Base-by-base conservation (phyloP, 768 basidiomycete species). In the Lactarius trivialis region DNA sequence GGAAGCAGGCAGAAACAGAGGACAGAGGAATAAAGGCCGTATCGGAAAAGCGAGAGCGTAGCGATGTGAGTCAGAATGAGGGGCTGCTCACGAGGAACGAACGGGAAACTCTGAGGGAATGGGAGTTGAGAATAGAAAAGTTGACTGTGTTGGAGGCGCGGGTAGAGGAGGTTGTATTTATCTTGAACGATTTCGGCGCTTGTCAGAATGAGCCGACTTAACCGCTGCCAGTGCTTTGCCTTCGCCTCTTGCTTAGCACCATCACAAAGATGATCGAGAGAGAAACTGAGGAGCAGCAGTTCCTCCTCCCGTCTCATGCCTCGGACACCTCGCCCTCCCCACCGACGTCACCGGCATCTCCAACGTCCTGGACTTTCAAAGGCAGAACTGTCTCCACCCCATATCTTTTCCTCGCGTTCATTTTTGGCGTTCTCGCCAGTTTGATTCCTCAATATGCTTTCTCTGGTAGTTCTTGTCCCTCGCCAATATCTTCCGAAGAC, bases 131-230 rank as follows among this genome's bases (percentile, higher is more conserved):
- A 73, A 77, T 85, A 68, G 82, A 85, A 71, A 91, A 86, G 75
- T 67, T 98, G 72, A 81, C 81, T 7, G 81, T 92, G 51, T 78
- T 97, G 45, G 90, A 94, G 77, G 82, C 82, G 81, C 82, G 95
- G 33, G 86, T 92, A 19, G 94, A 98, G 68, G 85, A 93, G 72
- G 85, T 86, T 58, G 84, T 97, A 39, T 97, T 98, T 72, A 85
- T 98, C 61, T 73, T 98, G 56, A 84, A 88, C 71, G 94, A 98
- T 73, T 78, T 97, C 26, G 64, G 60, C 32, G 21, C 45, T 48
- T 48, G 45, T 48, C 45, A 52, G 26, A 36, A 50, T 53, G 15
- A 55, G 54, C 26, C 45, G 6, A 24, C 45, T 24, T 48, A 24
- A 24, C 21, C 24, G 17, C 30, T 2, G 15, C 26, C 8, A 6